Conservation (phyloP, 352 stramenopile genomes). For the Phytophthora fragariaefolia region DNA sequence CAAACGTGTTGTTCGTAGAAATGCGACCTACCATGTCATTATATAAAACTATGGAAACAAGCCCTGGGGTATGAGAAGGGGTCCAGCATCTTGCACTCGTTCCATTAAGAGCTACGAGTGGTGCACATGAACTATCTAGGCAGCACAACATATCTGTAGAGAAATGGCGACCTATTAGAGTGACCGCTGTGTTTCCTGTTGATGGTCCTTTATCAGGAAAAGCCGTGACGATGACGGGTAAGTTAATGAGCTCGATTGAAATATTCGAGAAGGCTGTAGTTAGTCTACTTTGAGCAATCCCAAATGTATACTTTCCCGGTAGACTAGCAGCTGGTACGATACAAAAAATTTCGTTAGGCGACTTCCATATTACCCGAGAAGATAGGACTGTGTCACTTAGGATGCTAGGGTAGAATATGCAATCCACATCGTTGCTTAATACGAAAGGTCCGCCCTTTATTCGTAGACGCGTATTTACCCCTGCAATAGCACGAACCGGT, state of each 20-base stretch:
- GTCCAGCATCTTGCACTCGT: constrained; percentile 34
- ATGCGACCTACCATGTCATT: constrained; percentile 17
- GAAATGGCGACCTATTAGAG: constrained; percentile 39
- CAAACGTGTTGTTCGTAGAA: constrained; percentile 27
- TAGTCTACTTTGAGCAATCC: constrained; percentile 36
- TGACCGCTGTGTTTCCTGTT: constrained; percentile 31
- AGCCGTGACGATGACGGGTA: constrained; percentile 30
- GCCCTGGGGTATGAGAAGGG: constrained; percentile 19
- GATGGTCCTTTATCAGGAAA: constrained; percentile 29
- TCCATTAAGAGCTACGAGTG: constrained; percentile 19
- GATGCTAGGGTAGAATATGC: constrained; percentile 20
- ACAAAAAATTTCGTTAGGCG: constrained; percentile 35
- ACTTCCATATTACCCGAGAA: constrained; percentile 37
- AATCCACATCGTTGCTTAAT: constrained; percentile 22
- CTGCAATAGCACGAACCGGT: constrained; percentile 30
- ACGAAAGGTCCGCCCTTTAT: constrained; percentile 39
- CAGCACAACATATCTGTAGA: constrained; percentile 46
- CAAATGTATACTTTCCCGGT: constrained; percentile 31
- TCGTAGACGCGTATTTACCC: constrained; percentile 15
- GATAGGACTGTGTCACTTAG: neutral
- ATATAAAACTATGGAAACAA: constrained; percentile 23
- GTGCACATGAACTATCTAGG: constrained; percentile 47
- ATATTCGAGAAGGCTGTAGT: constrained; percentile 17
- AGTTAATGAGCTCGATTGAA: constrained; percentile 31
- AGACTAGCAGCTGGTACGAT: constrained; percentile 7